These are phyloP conservation scores for Colletotrichum godetiae DNA, from an alignment of 2,329 filamentous ascomycete species.

Conservation along the genomic window DNA sequence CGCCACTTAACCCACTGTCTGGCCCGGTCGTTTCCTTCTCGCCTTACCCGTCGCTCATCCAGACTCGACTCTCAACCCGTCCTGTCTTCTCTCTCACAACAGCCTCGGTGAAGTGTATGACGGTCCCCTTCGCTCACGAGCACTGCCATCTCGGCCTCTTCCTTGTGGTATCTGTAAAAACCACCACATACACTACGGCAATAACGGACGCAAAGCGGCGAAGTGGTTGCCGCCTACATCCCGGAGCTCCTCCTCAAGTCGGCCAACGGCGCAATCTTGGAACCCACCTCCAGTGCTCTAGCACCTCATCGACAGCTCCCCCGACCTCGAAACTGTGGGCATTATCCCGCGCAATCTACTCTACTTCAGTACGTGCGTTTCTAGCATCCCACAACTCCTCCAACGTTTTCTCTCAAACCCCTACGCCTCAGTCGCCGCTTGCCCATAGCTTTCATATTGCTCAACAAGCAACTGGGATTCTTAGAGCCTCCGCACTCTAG, in stretches of 20 bases:
- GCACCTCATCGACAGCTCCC: conserved; percentile 2
- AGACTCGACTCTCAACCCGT: background rate
- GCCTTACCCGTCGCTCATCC: conserved; percentile 14
- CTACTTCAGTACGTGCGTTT: background rate
- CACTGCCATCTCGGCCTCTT: conserved; percentile 17
- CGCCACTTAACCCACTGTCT: conserved; percentile 32
- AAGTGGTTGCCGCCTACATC: conserved; percentile 9
- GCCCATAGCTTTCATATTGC: conserved; percentile 20
- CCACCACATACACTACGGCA: background rate
- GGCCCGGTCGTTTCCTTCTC: conserved; percentile 11
- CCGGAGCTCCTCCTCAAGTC: background rate
- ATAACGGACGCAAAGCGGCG: conserved; percentile 7
- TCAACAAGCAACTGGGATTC: conserved; percentile 4
- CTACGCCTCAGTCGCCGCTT: conserved; percentile 1
- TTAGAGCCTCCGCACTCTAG: background rate
- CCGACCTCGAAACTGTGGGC: background rate
- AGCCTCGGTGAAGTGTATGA: conserved; percentile 8
- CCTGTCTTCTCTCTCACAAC: conserved; percentile 21
- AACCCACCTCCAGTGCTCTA: conserved; percentile 4
- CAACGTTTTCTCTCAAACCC: background rate
- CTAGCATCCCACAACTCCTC: background rate
- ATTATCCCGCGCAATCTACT: background rate
- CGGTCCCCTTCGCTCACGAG: background rate
- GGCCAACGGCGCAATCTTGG: background rate
- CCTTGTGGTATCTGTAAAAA: background rate